These are phyloP conservation scores for Marasmius tenuissimus DNA, from an alignment of 1,284 basidiomycete species.

Conservation along the genomic window DNA sequence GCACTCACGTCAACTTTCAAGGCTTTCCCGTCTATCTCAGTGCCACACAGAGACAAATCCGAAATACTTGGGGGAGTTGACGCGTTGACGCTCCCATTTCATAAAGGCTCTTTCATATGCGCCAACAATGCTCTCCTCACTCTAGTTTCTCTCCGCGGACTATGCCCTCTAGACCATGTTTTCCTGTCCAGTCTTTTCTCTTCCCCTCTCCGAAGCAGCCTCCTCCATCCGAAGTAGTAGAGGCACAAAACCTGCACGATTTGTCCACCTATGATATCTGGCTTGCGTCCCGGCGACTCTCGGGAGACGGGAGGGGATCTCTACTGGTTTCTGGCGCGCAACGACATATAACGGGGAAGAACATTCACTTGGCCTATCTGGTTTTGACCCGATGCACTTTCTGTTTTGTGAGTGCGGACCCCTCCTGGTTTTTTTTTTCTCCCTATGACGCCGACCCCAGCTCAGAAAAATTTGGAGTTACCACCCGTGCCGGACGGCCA, in stretches of 20 bases:
- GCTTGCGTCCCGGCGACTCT: constrained; percentile 58
- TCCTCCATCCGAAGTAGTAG: constrained; percentile 15
- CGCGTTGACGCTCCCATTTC: constrained; percentile 7
- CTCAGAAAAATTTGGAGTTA: constrained; percentile 58
- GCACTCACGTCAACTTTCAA: not conserved
- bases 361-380: constrained; percentile 54
- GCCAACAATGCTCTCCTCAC: constrained; percentile 7
- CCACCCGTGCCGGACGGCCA: constrained; percentile 63
- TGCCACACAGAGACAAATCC: constrained; percentile 8
- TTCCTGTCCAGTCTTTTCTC: constrained; percentile 15
- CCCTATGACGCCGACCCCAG: constrained; percentile 18
- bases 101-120: constrained; percentile 7
- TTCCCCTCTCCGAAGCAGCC: constrained; percentile 20
- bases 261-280: constrained; percentile 54
- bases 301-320: constrained; percentile 34
- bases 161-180: constrained; percentile 7
- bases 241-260: constrained; percentile 11
- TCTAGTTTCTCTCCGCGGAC: constrained; percentile 4
- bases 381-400: constrained; percentile 54
- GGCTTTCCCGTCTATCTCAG: constrained; percentile 5
- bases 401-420: constrained; percentile 43
- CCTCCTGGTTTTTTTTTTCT: constrained; percentile 6
- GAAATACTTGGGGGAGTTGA: constrained; percentile 2
- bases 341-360: constrained; percentile 54
- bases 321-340: constrained; percentile 66